These are phyloP conservation scores for Wickerhamia fluorescens DNA, from an alignment of 805 yeast species.

Conservation along the genomic window DNA sequence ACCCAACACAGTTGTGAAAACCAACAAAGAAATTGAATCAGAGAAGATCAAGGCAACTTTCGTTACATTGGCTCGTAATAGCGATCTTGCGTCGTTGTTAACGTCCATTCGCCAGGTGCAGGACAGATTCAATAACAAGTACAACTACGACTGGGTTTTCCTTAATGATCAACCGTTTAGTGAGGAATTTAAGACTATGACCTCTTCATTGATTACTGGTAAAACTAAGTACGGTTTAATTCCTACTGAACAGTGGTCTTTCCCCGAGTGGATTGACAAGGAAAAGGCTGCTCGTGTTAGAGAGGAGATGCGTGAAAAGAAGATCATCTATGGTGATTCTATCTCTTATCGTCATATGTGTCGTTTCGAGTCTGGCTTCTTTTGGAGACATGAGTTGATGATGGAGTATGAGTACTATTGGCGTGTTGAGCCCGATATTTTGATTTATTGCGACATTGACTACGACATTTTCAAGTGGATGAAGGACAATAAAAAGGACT, in stretches of 20 bases:
- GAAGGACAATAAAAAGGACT: slow-evolving; percentile 69
- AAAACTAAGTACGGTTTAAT: slow-evolving; percentile 69
- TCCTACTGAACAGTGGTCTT: slow-evolving; percentile 83
- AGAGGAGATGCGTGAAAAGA: slow-evolving; percentile 44
- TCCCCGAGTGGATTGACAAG: slow-evolving; percentile 76
- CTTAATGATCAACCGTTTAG: slow-evolving; percentile 80
- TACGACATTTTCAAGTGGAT: slow-evolving; percentile 82
- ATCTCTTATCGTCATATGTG: slow-evolving; percentile 89
- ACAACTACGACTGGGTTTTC: slow-evolving; percentile 91
- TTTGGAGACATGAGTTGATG: slow-evolving; percentile 70
- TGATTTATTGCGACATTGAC: slow-evolving; percentile 74
- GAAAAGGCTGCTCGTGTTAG: slow-evolving; percentile 63
- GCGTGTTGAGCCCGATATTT: slow-evolving; percentile 89
- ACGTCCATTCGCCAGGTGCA: slow-evolving; percentile 72
- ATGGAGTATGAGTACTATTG: slow-evolving; percentile 83
- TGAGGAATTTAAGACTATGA: slow-evolving; percentile 69
- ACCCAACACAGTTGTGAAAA: slow-evolving; percentile 7
- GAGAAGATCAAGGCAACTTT: slow-evolving; percentile 65
- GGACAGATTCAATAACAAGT: slow-evolving; percentile 79
- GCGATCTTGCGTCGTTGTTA: slow-evolving; percentile 56
- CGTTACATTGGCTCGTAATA: slow-evolving; percentile 71
- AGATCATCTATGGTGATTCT: slow-evolving; percentile 68
- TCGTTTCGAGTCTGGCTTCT: slow-evolving; percentile 84
- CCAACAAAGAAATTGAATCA: slow-evolving; percentile 4
- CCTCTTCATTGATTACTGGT: slow-evolving; percentile 69